These are phyloP conservation scores for Daldinia concentrica DNA, from an alignment of 495 filamentous ascomycete species.

Conservation along the genomic window DNA sequence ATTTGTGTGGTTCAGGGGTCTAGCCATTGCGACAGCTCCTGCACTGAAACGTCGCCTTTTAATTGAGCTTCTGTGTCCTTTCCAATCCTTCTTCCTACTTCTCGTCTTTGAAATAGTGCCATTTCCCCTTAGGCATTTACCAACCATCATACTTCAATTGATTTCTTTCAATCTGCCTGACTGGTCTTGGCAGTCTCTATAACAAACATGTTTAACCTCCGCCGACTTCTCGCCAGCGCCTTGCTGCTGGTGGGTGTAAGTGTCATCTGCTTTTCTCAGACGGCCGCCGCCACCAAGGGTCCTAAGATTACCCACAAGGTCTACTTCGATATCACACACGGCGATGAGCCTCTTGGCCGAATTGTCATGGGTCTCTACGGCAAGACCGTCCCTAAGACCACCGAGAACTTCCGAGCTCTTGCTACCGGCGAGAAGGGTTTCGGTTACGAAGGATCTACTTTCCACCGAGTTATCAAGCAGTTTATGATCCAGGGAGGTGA, in stretches of 20 bases:
- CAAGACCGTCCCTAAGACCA: constrained; percentile 96
- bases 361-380: constrained; percentile 96
- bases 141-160: constrained; percentile 6
- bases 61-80: constrained; percentile 43
- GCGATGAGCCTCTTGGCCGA: constrained; percentile 82
- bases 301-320: constrained; percentile 98
- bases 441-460: constrained; percentile 92
- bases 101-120: constrained; percentile 21
- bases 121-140: not conserved
- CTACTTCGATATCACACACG: constrained; percentile 94
- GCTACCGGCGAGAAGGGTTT: constrained; percentile 97
- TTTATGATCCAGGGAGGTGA: constrained; percentile 99
- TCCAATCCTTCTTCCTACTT: constrained; percentile 17
- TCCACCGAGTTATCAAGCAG: constrained; percentile 98
- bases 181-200: constrained; percentile 9
- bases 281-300: constrained; percentile 79
- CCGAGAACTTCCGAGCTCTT: constrained; percentile 97
- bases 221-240: constrained; percentile 69
- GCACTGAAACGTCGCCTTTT: constrained; percentile 36
- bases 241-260: constrained; percentile 77
- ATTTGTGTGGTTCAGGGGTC: constrained; percentile 30
- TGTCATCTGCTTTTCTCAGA: constrained; percentile 76
- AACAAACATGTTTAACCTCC: constrained; percentile 63
- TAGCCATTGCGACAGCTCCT: constrained; percentile 24
- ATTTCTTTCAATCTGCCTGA: constrained; percentile 16